phyloP scores from a whole-genome alignment of 169 alveolate species.

The Plasmodium ovale region DNA sequence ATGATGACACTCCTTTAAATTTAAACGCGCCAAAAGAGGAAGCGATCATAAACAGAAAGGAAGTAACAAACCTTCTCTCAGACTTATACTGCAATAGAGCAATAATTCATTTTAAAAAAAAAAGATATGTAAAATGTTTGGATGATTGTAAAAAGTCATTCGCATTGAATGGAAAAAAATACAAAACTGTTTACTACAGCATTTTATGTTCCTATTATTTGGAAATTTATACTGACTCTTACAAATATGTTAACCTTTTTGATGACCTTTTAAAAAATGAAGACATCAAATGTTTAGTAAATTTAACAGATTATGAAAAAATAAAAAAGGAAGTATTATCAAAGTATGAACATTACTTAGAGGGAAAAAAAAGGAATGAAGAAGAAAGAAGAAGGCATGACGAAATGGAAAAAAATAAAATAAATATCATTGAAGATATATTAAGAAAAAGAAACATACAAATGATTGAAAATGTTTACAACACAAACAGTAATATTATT shows the following conservation, averaged over 20 bases:
- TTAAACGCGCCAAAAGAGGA: neutral
- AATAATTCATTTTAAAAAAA: constrained; percentile 56
- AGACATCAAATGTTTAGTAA: constrained; percentile 10
- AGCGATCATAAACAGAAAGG: neutral
- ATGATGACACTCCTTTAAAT: neutral
- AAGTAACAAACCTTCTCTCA: constrained; percentile 18
- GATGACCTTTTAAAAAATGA: constrained; percentile 34
- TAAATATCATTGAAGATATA: constrained; percentile 22
- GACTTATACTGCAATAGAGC: constrained; percentile 60
- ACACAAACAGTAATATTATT: constrained; percentile 8
- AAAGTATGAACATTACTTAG: constrained; percentile 48
- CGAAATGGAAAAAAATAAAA: constrained; percentile 41
- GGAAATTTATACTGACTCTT: constrained; percentile 45
- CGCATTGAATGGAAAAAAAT: constrained; percentile 52
- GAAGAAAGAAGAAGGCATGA: constrained; percentile 35
- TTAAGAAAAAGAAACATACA: constrained; percentile 39
- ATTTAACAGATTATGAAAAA: constrained; percentile 57
- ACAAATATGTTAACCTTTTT: constrained; percentile 30
- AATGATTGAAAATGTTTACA: constrained; percentile 27
- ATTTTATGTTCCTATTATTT: constrained; percentile 26
- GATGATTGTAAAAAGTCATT: constrained; percentile 49
- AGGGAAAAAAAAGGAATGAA: constrained; percentile 30
- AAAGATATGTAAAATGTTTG: constrained; percentile 54
- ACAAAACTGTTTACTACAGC: constrained; percentile 42
- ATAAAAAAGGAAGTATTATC: constrained; percentile 18